phyloP scores from a whole-genome alignment of 2,329 filamentous ascomycete species.

The Plenodomus lindquistii region DNA sequence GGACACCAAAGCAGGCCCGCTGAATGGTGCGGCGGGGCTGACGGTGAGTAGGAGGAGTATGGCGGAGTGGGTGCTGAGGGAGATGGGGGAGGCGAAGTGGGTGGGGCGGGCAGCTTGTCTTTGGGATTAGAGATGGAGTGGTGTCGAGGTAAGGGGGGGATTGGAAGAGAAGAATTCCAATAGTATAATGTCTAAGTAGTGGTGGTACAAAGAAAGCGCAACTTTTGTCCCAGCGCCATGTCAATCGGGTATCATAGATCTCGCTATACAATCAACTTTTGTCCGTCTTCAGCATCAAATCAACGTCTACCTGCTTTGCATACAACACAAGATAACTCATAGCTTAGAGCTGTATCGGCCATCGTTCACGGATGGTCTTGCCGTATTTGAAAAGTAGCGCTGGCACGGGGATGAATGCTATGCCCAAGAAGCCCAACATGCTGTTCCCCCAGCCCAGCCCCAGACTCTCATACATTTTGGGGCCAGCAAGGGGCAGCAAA shows the following conservation, averaged over 20 bases:
- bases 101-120: conserved; percentile 1
- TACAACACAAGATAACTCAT: no score
- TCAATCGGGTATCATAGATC: no score
- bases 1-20: neutral
- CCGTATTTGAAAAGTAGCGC: conserved; percentile 41
- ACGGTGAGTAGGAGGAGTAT: neutral
- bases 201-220: no score
- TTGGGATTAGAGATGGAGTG: neutral
- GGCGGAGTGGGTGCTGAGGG: conserved; percentile 5
- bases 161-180: neutral
- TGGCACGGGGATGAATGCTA: conserved; percentile 42
- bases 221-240: no score
- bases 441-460: conserved; percentile 45
- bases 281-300: no score
- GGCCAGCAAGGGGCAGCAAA: conserved; percentile 41
- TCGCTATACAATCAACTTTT: no score
- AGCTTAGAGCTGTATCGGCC: conserved; percentile 25
- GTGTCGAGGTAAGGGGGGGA: neutral
- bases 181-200: no score
- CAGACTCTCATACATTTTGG: conserved; percentile 37
- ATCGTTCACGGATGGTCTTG: conserved; percentile 31
- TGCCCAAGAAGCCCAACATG: conserved; percentile 40
- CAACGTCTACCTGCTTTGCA: no score
- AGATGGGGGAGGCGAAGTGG: conserved; percentile 7
- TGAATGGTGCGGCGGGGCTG: neutral